Base-by-base conservation (phyloP, 495 filamentous ascomycete genomes). In the Massariosphaeria phaeospora region DNA sequence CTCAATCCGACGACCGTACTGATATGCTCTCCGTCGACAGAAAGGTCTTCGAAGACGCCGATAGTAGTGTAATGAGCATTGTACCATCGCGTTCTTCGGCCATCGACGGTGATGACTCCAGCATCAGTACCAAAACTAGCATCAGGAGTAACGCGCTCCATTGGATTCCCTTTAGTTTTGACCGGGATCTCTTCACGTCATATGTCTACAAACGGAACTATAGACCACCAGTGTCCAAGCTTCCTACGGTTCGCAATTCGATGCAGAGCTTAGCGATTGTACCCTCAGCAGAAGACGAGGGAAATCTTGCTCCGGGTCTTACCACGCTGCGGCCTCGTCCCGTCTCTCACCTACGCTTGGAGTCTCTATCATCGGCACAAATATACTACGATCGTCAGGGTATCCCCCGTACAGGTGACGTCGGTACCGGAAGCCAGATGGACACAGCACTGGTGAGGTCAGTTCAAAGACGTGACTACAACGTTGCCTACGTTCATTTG, bases 161-260 rank as follows among this genome's bases (percentile, higher is more conserved):
- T n/a, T 51, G 46, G 17, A 54, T 40, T 8, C 48, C 29, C n/a
- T 53, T 59, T 21, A 26, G 23, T n/a, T 59, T 53, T 33, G 50
- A 54, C n/a, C 41, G 42, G 41, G 42, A n/a, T 41, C 41, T 53
- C 9, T 59, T 52, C 21, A 48, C 56, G 3, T 59, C 56, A 24
- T 24, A 35, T 23, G 48, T 59, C 1, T 59, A 53, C 42, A 59
- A 59, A 26, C 50, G 48, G 4, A 59, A 59, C 34, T 54, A 34
- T 39, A 20, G 53, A 4, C 4, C 25, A 8, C 36, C 36, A 39
- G 13, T 13, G 13, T 13, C 13, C 29, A 33, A 33, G 29, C 7
- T 33, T 33, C 29, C 13, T 33, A 7, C 29, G 29, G 29, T 33
- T 33, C 29, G n/a, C n/a, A n/a, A n/a, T n/a, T n/a, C n/a, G n/a